These are phyloP conservation scores for Candida pseudoviswanathii DNA, from an alignment of 1,139 yeast genomes.

Conservation along the genomic window DNA sequence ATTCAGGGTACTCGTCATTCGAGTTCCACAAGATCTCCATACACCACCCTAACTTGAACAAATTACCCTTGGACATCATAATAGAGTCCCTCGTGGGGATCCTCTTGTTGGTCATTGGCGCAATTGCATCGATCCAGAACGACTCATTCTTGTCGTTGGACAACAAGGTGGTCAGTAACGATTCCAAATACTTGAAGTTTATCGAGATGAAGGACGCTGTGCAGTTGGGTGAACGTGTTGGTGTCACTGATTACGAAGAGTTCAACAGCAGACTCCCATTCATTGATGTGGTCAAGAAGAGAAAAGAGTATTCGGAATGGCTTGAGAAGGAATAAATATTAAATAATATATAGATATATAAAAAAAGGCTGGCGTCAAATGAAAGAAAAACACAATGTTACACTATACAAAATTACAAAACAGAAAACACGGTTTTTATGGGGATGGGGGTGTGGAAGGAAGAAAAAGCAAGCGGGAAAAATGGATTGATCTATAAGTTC, in stretches of 20 bases:
- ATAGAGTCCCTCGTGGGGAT: conserved; percentile 47
- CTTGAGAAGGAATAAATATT: conserved; percentile 13
- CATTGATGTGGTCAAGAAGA: conserved; percentile 43
- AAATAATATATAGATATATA: background rate
- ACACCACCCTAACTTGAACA: conserved; percentile 13
- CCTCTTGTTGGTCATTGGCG: conserved; percentile 37
- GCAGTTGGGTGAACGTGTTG: conserved; percentile 43
- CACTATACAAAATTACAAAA: background rate
- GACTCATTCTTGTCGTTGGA: conserved; percentile 24
- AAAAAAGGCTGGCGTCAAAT: background rate
- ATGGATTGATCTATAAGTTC: conserved; percentile 9
- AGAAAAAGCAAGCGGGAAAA: background rate
- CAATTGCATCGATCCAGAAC: conserved; percentile 31
- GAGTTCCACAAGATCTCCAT: conserved; percentile 45
- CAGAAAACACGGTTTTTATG: background rate
- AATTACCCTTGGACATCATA: conserved; percentile 38
- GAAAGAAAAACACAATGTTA: background rate
- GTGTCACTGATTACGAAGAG: conserved; percentile 45
- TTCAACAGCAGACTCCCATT: conserved; percentile 47
- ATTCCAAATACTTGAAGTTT: conserved; percentile 37
- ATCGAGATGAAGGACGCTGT: conserved; percentile 53
- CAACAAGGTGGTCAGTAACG: conserved; percentile 23
- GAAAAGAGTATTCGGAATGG: conserved; percentile 48
- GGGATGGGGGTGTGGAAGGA: too few relatives aligned
- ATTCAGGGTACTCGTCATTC: conserved; percentile 54